phyloP scores from a whole-genome alignment of 495 filamentous ascomycete species.

The Podospora bellae-mahoneyi region DNA sequence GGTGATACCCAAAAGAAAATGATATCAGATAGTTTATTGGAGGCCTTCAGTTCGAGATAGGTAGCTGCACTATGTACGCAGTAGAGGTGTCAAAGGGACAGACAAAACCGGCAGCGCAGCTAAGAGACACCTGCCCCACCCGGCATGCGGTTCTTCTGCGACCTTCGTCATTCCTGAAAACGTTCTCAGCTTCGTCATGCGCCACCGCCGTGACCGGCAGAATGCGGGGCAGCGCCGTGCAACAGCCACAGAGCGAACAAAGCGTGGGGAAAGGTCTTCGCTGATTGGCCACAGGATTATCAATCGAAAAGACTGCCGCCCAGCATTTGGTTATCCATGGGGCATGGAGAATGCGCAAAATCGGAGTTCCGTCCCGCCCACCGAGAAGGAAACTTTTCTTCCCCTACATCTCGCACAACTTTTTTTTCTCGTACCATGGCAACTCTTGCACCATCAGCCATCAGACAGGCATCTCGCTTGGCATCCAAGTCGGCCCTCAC shows the following conservation, averaged over 20 bases:
- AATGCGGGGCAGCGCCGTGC: constrained; percentile 7
- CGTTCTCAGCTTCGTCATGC: constrained; percentile 14
- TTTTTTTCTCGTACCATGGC: constrained; percentile 55
- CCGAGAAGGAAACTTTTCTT: constrained; percentile 17
- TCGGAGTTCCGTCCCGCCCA: constrained; percentile 18
- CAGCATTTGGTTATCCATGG: constrained; percentile 13
- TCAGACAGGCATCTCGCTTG: constrained; percentile 75
- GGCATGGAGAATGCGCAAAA: constrained; percentile 17
- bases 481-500: constrained; percentile 54
- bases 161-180: neutral
- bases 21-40: neutral
- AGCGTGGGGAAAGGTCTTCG: neutral
- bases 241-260: neutral
- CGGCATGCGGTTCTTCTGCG: neutral
- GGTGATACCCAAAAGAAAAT: neutral
- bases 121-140: constrained; percentile 1
- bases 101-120: neutral
- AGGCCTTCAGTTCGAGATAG: neutral
- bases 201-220: constrained; percentile 11
- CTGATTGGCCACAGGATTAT: neutral
- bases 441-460: constrained; percentile 62
- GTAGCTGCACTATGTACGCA: neutral
- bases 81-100: too few relatives aligned
- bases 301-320: constrained; percentile 1
- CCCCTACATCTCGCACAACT: constrained; percentile 13